Base-by-base conservation (phyloP, 192 early-diverging fungal genomes). In the Diversispora eburnea region DNA sequence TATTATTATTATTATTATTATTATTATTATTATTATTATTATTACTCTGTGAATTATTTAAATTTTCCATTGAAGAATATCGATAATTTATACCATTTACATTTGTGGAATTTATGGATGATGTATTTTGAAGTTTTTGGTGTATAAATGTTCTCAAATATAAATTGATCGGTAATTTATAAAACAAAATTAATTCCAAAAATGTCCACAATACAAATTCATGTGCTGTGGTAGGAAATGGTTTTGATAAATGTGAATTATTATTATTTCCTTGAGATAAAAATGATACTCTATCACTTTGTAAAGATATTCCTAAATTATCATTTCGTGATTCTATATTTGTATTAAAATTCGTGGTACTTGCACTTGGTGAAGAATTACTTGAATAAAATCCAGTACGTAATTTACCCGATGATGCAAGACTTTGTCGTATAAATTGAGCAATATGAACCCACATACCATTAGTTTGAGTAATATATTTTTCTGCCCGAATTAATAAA, bases 121-220 rank as follows among this genome's bases (percentile, higher is more conserved):
- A 17, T 60, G 46, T 43, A 61, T 51, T 22, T 15, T 60, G 22
- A 25, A 72, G 20, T 49, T 72, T 72, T 72, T 72, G 70, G 48
- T 72, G 70, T 55, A 72, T 72, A 51, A 72, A 72, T 41, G 70
- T 72, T 61, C 70, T 17, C 19, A 72, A 49, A 46, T 72, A 72
- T 48, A 72, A 41, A 47, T 72, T 72, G 25, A 88, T 41, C 0
- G 86, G 86, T 3, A 79, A 74, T 33, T 80, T 81, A 41, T 82
- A 85, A 41, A 67, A 81, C 9, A 84, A 67, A 41, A 86, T 72
- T 15, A 86, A 83, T 65, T 88, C 86, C 8, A 86, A 76, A 61
- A 88, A 83, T 2, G 81, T 76, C 86, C 86, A 88, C 2, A 79
- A 67, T 1, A 81, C 77, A 63, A 79, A 88, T 2, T 84, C 83